phyloP scores from a whole-genome alignment of 2,329 filamentous ascomycete species.

The Aspergillus latus region DNA sequence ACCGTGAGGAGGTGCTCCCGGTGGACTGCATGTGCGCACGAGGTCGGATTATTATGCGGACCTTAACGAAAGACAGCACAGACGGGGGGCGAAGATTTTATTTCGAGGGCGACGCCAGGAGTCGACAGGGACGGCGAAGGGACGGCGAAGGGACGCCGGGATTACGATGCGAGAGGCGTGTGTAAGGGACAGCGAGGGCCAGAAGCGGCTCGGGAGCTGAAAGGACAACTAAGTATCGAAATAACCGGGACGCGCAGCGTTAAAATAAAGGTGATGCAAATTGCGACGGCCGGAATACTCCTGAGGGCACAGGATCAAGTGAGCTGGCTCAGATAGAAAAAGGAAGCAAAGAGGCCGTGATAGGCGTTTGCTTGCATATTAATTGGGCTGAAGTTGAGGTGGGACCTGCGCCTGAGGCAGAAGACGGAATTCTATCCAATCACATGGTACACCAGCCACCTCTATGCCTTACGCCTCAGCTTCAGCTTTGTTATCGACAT shows the following conservation, averaged over 20 bases:
- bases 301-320: neutral
- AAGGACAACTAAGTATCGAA: conserved; percentile 4
- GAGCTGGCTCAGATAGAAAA: conserved; percentile 7
- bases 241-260: conserved; percentile 10
- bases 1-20: conserved; percentile 22
- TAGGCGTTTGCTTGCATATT: conserved; percentile 11
- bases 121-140: conserved; percentile 5
- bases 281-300: neutral
- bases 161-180: conserved; percentile 12
- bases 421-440: conserved; percentile 9
- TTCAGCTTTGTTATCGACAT: neutral
- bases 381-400: conserved; percentile 14
- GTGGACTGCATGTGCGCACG: conserved; percentile 25
- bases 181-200: conserved; percentile 18
- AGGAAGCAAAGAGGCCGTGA: conserved; percentile 3
- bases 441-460: conserved; percentile 19
- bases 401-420: conserved; percentile 15
- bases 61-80: neutral
- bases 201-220: conserved; percentile 4
- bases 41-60: conserved; percentile 5
- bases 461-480: conserved; percentile 7
- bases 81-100: neutral
- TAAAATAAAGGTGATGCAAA: neutral
- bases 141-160: conserved; percentile 13
- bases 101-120: conserved; percentile 13